Base-by-base conservation (phyloP, 2,329 filamentous ascomycete genomes). In the Paecilomyces formosus region DNA sequence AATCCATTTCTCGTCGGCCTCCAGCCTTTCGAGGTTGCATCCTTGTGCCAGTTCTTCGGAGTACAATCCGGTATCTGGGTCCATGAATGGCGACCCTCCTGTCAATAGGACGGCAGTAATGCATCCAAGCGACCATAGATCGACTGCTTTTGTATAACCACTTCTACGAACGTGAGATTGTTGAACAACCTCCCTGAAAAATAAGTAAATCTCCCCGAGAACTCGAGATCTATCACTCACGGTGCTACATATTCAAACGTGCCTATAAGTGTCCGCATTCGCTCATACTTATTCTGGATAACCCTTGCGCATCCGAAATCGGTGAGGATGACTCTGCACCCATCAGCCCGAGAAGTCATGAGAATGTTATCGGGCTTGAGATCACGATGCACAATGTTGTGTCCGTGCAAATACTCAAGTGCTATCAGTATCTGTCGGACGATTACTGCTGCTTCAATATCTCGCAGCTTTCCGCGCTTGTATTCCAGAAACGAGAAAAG, bases 311-410 rank as follows among this genome's bases (percentile, higher is more conserved):
- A 79, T 8, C 84, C 84, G 65, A 87, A 87, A 66, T 87, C 85
- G 0, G 82, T 84, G 50, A 87, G 73, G 1, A 87, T 76, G 7
- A 86, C 74, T 22, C 85, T 77, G 22, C 77, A 76, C 2, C 79
- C 79, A 51, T 74, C 71, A 13, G 75, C 72, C 55, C 80, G 74
- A 1, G 81, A 82, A 0, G 81, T 81, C 76, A 87, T 78, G 30
- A 87, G 74, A 8, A 87, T 80, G 63, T 87, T 87, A 56, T 87
- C 84, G 0, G 83, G 84, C 64, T 87, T 87, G 54, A 87, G 74
- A 64, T 87, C 85, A 31, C 85, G 76, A 66, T 87, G 85, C 3
- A 82, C 82, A 51, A 87, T 81, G 49, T 78, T 72, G 7, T 76
- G 73, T 3, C 73, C 69, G 65, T 87, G 85, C 0, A 87, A 70